Percentiles rank a stretch among this genome's conserved stretches.
These are phyloP conservation scores for Dryadomyces sulphureus DNA, from an alignment of 2,329 filamentous ascomycete species.

Conservation along the genomic window DNA sequence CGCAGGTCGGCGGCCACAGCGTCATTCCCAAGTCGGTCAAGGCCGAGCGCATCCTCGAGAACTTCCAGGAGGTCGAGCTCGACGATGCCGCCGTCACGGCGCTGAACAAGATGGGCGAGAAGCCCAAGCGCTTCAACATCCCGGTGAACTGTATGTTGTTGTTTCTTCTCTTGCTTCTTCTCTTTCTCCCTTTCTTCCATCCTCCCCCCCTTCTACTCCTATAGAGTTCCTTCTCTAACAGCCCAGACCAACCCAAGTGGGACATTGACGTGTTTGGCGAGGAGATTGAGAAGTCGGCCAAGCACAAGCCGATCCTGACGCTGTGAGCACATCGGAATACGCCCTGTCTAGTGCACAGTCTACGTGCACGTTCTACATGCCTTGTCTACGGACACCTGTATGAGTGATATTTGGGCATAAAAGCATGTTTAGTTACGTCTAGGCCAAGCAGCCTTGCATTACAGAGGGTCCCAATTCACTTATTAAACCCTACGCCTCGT, in stretches of 20 bases:
- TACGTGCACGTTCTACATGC: too few species aligned
- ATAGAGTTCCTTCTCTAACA: too few species aligned
- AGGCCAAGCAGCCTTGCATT: not conserved
- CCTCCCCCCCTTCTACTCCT: too few species aligned
- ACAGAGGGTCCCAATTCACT: not conserved
- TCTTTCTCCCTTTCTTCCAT: too few species aligned
- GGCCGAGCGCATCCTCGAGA: constrained; percentile 49
- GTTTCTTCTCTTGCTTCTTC: constrained; percentile 18
- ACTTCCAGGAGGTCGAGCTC: constrained; percentile 55
- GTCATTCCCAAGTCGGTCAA: constrained; percentile 68
- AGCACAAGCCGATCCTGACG: constrained; percentile 2
- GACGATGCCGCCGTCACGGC: constrained; percentile 41
- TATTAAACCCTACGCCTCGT: not conserved
- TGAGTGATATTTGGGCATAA: too few species aligned
- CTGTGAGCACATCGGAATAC: too few species aligned
- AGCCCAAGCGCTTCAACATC: constrained; percentile 25
- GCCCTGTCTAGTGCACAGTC: too few species aligned
- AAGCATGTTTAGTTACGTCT: too few species aligned
- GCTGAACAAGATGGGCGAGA: constrained; percentile 46
- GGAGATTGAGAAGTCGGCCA: constrained; percentile 12
- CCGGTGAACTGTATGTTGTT: constrained; percentile 11
- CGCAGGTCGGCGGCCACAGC: constrained; percentile 40
- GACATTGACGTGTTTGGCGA: constrained; percentile 41
- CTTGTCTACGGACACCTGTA: too few species aligned
- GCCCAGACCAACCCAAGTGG: constrained; percentile 24